A percentile compares a stretch with the other conserved stretches of the same genome.
These are phyloP conservation scores for Sporothrix globosa DNA, from an alignment of 2,329 filamentous ascomycete species.

Conservation along the genomic window DNA sequence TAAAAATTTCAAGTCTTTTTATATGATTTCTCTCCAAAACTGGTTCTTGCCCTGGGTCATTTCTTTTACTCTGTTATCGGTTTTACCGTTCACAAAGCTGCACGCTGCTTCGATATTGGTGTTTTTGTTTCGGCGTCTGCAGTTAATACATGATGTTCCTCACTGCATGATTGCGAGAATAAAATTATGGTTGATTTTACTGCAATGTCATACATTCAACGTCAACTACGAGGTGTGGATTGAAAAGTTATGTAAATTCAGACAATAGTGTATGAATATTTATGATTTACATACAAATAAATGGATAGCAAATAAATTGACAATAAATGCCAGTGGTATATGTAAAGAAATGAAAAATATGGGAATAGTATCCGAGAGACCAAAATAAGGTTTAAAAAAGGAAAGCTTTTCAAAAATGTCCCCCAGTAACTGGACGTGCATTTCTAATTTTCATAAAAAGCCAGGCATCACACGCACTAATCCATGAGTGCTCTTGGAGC, in stretches of 20 bases:
- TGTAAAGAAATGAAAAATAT: background rate
- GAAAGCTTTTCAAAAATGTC: background rate
- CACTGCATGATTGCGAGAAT: too few relatives aligned
- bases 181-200: too few relatives aligned
- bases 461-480: background rate
- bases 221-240: too few relatives aligned
- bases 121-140: too few relatives aligned
- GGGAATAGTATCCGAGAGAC: background rate
- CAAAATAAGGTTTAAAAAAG: too few relatives aligned
- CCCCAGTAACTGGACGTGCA: background rate
- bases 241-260: too few relatives aligned
- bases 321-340: constrained; percentile 1
- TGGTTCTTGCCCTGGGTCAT: background rate
- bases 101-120: too few relatives aligned
- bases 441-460: constrained; percentile 17
- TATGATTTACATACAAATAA: background rate
- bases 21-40: background rate
- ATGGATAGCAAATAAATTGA: background rate
- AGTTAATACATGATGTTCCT: too few relatives aligned
- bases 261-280: too few relatives aligned
- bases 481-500: background rate
- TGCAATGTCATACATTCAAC: too few relatives aligned
- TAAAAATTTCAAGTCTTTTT: background rate
- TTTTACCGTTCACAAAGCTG: too few relatives aligned
- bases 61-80: background rate